Percentiles rank a stretch among this genome's conserved stretches.
These are phyloP conservation scores for Irpex sp. DNA, from an alignment of 1,284 basidiomycete genomes.

Conservation along the genomic window DNA sequence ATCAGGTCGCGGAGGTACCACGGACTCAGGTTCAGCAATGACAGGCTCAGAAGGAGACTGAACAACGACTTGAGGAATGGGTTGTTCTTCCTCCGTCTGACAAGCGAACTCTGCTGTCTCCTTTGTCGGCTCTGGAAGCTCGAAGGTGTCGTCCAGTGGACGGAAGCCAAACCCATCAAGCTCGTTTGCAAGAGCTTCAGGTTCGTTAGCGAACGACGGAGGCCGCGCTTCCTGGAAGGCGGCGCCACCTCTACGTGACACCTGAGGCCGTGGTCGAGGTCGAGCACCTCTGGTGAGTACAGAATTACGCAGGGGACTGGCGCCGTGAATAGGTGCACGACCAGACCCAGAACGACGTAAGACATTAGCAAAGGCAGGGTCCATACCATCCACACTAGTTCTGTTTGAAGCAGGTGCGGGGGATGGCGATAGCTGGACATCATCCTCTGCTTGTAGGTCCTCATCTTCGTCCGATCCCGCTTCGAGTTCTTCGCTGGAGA, in stretches of 20 bases:
- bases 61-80: constrained; percentile 21
- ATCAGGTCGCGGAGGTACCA: constrained; percentile 21
- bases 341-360: constrained; percentile 58
- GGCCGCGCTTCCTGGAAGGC: constrained; percentile 65
- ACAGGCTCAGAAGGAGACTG: constrained; percentile 18
- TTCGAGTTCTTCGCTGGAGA: constrained; percentile 22
- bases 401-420: constrained; percentile 43
- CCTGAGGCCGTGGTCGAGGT: constrained; percentile 47
- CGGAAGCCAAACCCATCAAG: constrained; percentile 44
- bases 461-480: constrained; percentile 27
- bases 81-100: constrained; percentile 48
- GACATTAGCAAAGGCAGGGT: constrained; percentile 76
- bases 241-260: constrained; percentile 58
- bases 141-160: constrained; percentile 33
- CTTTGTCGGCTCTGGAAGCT: constrained; percentile 29
- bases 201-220: constrained; percentile 61
- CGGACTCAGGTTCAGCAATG: constrained; percentile 9
- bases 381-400: constrained; percentile 79
- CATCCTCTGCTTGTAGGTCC: constrained; percentile 31
- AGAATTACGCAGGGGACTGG: constrained; percentile 56
- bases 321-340: constrained; percentile 42
- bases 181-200: constrained; percentile 66
- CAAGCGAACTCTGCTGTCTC: constrained; percentile 61
- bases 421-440: constrained; percentile 39
- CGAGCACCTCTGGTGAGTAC: constrained; percentile 45